These are phyloP conservation scores for Paraphysoderma sedebokerense DNA, from an alignment of 371 early-diverging fungal species.

Conservation along the genomic window DNA sequence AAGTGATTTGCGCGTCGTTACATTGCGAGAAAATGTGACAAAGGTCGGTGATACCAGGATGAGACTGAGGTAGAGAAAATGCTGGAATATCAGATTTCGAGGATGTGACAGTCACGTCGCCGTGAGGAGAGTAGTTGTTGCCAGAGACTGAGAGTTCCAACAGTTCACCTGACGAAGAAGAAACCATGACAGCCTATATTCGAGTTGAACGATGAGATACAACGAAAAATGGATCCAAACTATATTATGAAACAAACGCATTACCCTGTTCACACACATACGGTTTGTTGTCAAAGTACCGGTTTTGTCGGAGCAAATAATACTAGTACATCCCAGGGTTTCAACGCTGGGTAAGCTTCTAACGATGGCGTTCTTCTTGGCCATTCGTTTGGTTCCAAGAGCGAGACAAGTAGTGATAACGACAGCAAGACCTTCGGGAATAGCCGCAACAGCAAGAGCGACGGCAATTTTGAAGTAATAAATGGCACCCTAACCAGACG, in stretches of 20 bases:
- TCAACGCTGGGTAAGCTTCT: slow-evolving; percentile 83
- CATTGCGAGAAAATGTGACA: slow-evolving; percentile 71
- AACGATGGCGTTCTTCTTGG: slow-evolving; percentile 89
- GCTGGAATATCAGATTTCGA: neutral
- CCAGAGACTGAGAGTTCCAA: slow-evolving; percentile 60
- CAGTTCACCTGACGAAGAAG: slow-evolving; percentile 22
- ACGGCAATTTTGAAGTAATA: slow-evolving; percentile 96
- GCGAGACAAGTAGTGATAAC: slow-evolving; percentile 95
- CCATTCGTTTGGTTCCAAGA: slow-evolving; percentile 92
- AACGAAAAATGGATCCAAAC: too few relatives aligned
- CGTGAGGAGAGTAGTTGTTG: slow-evolving; percentile 67
- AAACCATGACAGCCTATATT: too few relatives aligned
- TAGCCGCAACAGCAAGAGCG: slow-evolving; percentile 96
- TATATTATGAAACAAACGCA: too few relatives aligned
- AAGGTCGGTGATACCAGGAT: slow-evolving; percentile 44
- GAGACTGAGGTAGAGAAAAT: slow-evolving; percentile 21
- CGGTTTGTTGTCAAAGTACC: slow-evolving; percentile 93
- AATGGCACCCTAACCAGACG: slow-evolving; percentile 44
- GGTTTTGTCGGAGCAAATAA: slow-evolving; percentile 97
- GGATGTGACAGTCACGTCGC: slow-evolving; percentile 31
- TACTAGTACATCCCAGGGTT: slow-evolving; percentile 88
- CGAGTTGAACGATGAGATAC: too few relatives aligned
- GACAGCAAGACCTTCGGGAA: slow-evolving; percentile 96
- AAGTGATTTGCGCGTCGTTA: slow-evolving; percentile 74
- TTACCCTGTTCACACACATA: too few relatives aligned